Base-by-base conservation (phyloP, 1,139 yeast genomes). In the Yamadazyma sp. region DNA sequence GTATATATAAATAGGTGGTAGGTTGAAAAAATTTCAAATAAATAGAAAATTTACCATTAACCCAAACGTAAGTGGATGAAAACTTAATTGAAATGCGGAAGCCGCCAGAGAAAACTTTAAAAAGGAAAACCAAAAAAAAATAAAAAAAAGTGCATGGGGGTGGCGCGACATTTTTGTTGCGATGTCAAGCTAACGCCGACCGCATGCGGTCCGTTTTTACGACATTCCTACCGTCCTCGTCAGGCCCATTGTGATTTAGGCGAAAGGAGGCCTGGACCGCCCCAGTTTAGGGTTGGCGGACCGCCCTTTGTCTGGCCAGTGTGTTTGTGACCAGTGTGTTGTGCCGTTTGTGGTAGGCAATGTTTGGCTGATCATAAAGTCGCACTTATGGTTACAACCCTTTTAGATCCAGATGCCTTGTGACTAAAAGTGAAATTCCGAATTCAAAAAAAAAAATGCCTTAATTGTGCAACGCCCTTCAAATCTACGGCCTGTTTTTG, bases 11-110 rank as follows among this genome's bases (percentile, higher is more conserved):
- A 6, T 20, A 7, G 27, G 5, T 24, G 6, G 27, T 20, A 20
- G 8, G 22, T 20, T 8, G 8, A 8, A 20, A 20, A 20, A 20
- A 6, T 20, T 20, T 20, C 8, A 20, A 9, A 24, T n/a, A 24
- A 24, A 12, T 12, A 24, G 27, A 34, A 27, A 25, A 25, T 34
- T 34, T 34, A 34, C 37, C 11, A 34, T 34, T 34, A 34, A n/a
- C 37, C 18, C 6, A 28, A 12, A 25, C 37, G 31, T 27, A 25
- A 34, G 37, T 34, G 37, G 37, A 34, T 34, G 22, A 34, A 34
- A 28, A 28, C 16, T 17, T 28, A 28, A 28, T 16, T 28, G 31
- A 28, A 28, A 28, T 28, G 31, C 31, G 31, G 29, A 26, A 26
- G 29, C 12, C 15, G 31, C 31, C 31, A 28, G 20, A 16, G 14